Percentiles rank a stretch among this genome's conserved stretches.
Conservation (phyloP, 192 early-diverging fungal species). For the Spinellus fusiger region DNA sequence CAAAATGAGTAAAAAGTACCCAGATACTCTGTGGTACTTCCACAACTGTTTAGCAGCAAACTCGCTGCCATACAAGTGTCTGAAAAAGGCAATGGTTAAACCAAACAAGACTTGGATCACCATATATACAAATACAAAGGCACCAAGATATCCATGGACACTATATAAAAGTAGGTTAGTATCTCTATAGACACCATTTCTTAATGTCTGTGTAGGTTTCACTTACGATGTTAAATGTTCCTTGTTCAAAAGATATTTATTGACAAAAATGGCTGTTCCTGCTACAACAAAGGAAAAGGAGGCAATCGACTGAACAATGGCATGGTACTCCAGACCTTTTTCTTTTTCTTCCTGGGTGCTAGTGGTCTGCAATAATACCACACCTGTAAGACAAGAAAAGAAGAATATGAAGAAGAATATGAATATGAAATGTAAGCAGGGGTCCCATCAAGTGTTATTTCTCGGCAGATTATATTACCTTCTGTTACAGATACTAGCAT, state of each 20-base stretch:
- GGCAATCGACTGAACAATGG: slow-evolving; percentile 10
- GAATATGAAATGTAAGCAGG: background rate
- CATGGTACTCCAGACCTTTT: slow-evolving; percentile 24
- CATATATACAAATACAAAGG: slow-evolving; percentile 20
- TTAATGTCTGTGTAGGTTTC: background rate
- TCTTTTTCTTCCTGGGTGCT: slow-evolving; percentile 24
- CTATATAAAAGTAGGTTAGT: background rate
- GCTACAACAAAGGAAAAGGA: slow-evolving; percentile 22
- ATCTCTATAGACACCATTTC: background rate
- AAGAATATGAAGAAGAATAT: background rate
- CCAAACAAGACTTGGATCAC: slow-evolving; percentile 30
- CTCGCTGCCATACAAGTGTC: slow-evolving; percentile 21
- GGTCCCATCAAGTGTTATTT: background rate
- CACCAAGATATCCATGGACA: slow-evolving; percentile 29
- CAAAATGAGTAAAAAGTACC: slow-evolving; percentile 27
- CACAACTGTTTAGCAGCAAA: slow-evolving; percentile 24
- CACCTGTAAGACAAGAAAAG: slow-evolving; percentile 9
- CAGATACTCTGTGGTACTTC: slow-evolving; percentile 35
- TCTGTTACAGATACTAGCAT: slow-evolving; percentile 22
- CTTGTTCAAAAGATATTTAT: slow-evolving; percentile 19
- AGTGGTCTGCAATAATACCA: slow-evolving; percentile 26
- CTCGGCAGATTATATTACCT: slow-evolving; percentile 13
- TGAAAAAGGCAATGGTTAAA: slow-evolving; percentile 21
- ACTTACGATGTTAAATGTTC: slow-evolving; percentile 28
- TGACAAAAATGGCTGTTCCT: slow-evolving; percentile 13